phyloP scores from a whole-genome alignment of 192 early-diverging fungal species.

The Podochytrium sp. region DNA sequence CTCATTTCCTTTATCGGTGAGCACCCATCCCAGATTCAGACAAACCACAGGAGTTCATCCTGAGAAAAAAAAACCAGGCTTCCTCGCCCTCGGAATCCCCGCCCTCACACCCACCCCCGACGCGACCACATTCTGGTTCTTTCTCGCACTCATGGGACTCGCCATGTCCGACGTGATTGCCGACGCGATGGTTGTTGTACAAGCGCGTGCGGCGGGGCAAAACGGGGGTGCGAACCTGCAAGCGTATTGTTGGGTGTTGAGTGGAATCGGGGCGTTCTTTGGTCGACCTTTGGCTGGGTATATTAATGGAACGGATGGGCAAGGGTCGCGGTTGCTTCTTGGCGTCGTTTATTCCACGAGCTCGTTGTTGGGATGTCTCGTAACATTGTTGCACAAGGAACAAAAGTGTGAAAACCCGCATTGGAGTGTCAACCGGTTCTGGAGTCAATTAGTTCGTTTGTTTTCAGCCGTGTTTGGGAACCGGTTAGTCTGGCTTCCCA shows the following conservation, averaged over 20 bases:
- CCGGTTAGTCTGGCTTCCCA: constrained; percentile 27
- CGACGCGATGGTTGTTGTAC: constrained; percentile 31
- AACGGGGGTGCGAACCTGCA: constrained; percentile 32
- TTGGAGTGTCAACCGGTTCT: constrained; percentile 10
- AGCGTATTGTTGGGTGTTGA: constrained; percentile 32
- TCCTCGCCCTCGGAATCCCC: constrained; percentile 15
- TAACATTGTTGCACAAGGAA: constrained; percentile 22
- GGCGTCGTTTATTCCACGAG: constrained; percentile 14
- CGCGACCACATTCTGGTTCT: constrained; percentile 30
- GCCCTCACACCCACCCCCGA: background rate
- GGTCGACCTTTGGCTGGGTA: constrained; percentile 30
- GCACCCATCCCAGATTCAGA: background rate
- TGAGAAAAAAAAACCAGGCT: background rate
- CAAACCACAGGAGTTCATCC: background rate
- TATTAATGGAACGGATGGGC: constrained; percentile 32
- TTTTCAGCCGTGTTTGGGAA: constrained; percentile 23
- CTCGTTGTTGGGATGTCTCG: background rate
- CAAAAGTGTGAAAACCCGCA: background rate
- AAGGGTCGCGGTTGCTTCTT: constrained; percentile 16
- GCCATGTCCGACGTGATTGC: constrained; percentile 41
- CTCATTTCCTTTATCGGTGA: constrained; percentile 15
- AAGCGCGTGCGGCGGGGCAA: constrained; percentile 23
- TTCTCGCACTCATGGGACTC: constrained; percentile 35
- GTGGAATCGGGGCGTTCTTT: constrained; percentile 24
- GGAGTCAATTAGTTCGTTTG: background rate